Evolutionary conservation across 495 filamentous ascomycete genomes (phyloP).

Genomic region (Lindgomyces ingoldianus): DNA sequence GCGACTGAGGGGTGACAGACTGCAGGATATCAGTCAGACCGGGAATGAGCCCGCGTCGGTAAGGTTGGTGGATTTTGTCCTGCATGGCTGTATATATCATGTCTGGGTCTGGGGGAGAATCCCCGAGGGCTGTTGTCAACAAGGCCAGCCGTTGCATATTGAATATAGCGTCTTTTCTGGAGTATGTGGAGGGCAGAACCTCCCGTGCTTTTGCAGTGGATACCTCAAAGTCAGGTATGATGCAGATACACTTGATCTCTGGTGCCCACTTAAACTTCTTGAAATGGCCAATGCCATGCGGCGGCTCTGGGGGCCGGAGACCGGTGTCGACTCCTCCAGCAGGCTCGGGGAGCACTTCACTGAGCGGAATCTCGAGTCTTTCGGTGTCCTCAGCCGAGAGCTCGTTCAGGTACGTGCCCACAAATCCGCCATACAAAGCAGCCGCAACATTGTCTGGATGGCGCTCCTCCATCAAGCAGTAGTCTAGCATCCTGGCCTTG

Average conservation of each 20-base stretch:
- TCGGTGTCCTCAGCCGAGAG: constrained; percentile 81
- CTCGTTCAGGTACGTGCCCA: constrained; percentile 91
- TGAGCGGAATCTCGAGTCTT: constrained; percentile 89
- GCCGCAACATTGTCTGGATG: constrained; percentile 98
- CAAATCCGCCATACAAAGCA: constrained; percentile 92
- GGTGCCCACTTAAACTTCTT: constrained; percentile 87
- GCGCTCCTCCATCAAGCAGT: constrained; percentile 91
- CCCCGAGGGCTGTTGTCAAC: constrained; percentile 79
- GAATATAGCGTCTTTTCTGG: constrained; percentile 81
- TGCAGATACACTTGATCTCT: constrained; percentile 91
- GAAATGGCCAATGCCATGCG: constrained; percentile 85
- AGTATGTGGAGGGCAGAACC: constrained; percentile 75
- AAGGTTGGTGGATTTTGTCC: constrained; percentile 94
- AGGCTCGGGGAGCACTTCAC: constrained; percentile 84
- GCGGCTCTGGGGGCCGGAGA: constrained; percentile 79
- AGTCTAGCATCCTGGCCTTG: constrained; percentile 86
- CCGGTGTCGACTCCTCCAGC: constrained; percentile 88
- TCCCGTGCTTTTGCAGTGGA: constrained; percentile 82
- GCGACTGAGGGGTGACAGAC: constrained; percentile 77
- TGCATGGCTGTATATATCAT: constrained; percentile 97
- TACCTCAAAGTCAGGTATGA: constrained; percentile 93
- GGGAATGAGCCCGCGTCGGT: constrained; percentile 84
- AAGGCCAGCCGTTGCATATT: constrained; percentile 91
- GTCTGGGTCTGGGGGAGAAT: constrained; percentile 85
- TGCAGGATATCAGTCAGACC: constrained; percentile 87